Evolutionary conservation across 73 alveolate species (phyloP).

Genomic region (Effrenium voratum): DNA sequence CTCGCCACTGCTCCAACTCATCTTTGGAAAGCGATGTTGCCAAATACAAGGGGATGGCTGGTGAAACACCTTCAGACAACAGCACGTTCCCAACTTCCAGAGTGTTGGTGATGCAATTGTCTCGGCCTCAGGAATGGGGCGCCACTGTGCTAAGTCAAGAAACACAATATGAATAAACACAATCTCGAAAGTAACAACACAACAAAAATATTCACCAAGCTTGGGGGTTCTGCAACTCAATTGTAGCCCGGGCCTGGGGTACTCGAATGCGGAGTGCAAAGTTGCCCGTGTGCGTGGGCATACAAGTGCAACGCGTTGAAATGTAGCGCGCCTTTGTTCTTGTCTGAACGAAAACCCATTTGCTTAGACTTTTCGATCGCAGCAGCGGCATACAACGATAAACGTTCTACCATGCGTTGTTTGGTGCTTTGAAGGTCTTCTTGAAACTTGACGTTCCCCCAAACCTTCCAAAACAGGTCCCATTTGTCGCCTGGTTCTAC

Average conservation of each 20-base stretch:
- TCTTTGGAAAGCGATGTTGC: neutral
- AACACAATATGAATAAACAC: too few species aligned
- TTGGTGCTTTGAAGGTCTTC: neutral
- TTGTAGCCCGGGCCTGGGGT: too few species aligned
- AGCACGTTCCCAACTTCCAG: constrained; percentile 12
- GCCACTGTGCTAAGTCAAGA: neutral
- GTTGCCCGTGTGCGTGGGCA: neutral
- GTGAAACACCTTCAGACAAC: constrained; percentile 20
- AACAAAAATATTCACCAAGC: too few species aligned
- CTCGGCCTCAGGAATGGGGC: neutral
- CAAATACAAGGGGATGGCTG: neutral
- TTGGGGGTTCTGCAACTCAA: too few species aligned
- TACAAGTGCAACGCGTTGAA: constrained; percentile 12
- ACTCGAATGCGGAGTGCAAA: neutral
- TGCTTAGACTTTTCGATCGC: neutral
- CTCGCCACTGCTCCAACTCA: neutral
- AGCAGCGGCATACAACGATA: neutral
- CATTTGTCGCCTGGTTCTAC: neutral
- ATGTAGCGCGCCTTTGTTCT: too few species aligned
- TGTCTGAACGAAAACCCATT: neutral
- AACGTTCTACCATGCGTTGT: neutral
- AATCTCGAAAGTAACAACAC: too few species aligned
- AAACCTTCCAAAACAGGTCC: constrained; percentile 1
- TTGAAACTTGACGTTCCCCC: neutral
- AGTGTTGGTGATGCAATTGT: neutral